phyloP scores from a whole-genome alignment of 164 flowering plant species.

The Paratinospora sagittata region DNA sequence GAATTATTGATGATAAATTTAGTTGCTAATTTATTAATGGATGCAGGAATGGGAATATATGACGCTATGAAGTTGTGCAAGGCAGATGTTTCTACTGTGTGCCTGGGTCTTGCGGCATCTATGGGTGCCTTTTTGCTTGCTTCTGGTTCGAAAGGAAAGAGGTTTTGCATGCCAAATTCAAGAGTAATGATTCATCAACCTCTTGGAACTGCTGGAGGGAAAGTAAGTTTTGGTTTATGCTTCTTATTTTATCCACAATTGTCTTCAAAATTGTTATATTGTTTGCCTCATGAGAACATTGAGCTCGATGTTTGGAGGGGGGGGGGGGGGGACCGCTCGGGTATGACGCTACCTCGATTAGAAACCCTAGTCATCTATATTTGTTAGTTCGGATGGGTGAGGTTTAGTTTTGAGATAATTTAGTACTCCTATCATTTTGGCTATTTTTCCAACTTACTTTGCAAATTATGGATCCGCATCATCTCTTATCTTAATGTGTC shows the following conservation, averaged over 20 bases:
- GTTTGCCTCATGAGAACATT: not conserved
- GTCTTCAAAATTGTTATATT: not conserved
- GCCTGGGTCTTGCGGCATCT: constrained; percentile 94
- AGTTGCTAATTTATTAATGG: constrained; percentile 14
- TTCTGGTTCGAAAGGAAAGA: constrained; percentile 87
- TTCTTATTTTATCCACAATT: not conserved
- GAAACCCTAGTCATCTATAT: too few relatives aligned
- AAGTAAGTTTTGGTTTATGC: constrained; percentile 36
- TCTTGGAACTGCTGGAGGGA: constrained; percentile 68
- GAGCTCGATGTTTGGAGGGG: not conserved
- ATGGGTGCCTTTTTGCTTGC: constrained; percentile 97
- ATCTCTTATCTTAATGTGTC: too few relatives aligned
- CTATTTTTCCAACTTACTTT: too few relatives aligned
- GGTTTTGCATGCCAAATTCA: constrained; percentile 92
- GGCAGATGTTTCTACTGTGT: constrained; percentile 90
- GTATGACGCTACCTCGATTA: too few relatives aligned
- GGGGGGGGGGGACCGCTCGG: too few relatives aligned
- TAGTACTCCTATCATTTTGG: too few relatives aligned
- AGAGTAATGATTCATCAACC: constrained; percentile 97
- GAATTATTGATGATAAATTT: not conserved
- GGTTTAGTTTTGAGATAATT: too few relatives aligned
- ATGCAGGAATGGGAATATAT: constrained; percentile 92
- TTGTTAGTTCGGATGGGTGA: too few relatives aligned
- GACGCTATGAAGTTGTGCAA: constrained; percentile 96
- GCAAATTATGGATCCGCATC: too few relatives aligned